A percentile compares a stretch with the other conserved stretches of the same genome.
Conservation (phyloP, 2,329 filamentous ascomycete genomes). For the Paradendryphiella salina region DNA sequence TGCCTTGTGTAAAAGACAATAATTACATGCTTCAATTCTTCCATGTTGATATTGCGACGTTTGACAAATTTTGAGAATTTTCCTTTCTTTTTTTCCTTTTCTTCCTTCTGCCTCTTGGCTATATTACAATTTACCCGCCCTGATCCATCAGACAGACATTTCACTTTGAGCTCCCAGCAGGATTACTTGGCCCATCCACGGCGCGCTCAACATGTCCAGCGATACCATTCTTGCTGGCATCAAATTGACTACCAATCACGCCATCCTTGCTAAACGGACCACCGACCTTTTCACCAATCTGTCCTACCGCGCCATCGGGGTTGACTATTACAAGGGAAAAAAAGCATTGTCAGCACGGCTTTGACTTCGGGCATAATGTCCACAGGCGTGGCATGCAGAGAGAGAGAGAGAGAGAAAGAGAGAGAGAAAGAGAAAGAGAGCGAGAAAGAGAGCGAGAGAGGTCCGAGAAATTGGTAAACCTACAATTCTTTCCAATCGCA, state of each 20-base stretch:
- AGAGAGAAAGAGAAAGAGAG: neutral
- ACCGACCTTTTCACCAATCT: conserved; percentile 55
- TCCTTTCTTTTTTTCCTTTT: too few species aligned
- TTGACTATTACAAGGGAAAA: too few species aligned
- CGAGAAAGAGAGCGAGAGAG: neutral
- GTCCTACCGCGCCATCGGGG: conserved; percentile 55
- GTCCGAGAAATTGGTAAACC: too few species aligned
- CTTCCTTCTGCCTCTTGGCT: conserved; percentile 8
- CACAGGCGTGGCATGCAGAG: too few species aligned
- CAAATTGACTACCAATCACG: conserved; percentile 59
- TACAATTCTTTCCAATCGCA: conserved; percentile 57
- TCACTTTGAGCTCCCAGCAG: conserved; percentile 35
- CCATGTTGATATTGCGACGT: too few species aligned
- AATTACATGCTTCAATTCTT: too few species aligned
- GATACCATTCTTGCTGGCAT: conserved; percentile 56
- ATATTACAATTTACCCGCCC: conserved; percentile 3
- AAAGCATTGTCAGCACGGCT: neutral
- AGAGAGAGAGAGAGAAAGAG: neutral
- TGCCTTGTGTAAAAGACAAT: too few species aligned
- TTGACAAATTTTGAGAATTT: too few species aligned
- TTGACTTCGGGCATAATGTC: too few species aligned
- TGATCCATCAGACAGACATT: neutral
- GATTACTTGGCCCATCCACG: conserved; percentile 49
- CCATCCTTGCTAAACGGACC: conserved; percentile 55
- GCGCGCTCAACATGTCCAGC: conserved; percentile 58